Evolutionary conservation across 1,284 basidiomycete species (phyloP).

Genomic region (Pseudozyma hubeiensis): DNA sequence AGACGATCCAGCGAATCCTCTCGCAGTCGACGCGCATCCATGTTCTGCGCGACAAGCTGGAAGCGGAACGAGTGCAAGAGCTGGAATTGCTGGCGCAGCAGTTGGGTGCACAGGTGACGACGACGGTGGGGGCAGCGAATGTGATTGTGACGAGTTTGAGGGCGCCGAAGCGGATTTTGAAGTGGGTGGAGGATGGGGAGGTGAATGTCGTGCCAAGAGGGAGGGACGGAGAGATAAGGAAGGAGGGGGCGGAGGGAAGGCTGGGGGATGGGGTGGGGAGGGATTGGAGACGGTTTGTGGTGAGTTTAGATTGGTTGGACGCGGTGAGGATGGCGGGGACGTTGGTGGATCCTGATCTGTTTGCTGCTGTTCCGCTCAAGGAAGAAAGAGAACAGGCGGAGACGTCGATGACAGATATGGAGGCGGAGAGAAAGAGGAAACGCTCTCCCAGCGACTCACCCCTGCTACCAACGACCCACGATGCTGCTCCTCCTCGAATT

Average conservation of each 20-base stretch:
- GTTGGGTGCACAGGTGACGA: constrained; percentile 43
- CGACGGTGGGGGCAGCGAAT: constrained; percentile 20
- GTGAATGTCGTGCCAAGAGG: constrained; percentile 11
- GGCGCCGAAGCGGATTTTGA: constrained; percentile 41
- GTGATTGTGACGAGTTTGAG: constrained; percentile 35
- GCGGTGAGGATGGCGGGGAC: constrained; percentile 14
- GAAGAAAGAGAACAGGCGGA: neutral
- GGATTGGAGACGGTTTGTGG: constrained; percentile 46
- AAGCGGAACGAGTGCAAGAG: neutral
- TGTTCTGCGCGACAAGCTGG: constrained; percentile 43
- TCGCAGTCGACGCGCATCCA: constrained; percentile 44
- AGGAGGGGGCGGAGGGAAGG: constrained; percentile 4
- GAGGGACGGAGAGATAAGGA: neutral
- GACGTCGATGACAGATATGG: neutral
- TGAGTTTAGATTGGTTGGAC: constrained; percentile 32
- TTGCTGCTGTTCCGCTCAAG: constrained; percentile 20
- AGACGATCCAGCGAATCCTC: constrained; percentile 14
- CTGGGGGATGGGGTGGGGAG: constrained; percentile 20
- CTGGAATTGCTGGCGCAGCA: constrained; percentile 20
- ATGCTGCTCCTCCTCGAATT: neutral
- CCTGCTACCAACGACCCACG: constrained; percentile 8
- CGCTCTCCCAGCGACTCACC: constrained; percentile 22
- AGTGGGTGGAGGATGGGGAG: constrained; percentile 27
- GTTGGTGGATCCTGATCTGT: constrained; percentile 46
- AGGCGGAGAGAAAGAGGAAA: constrained; percentile 15